These are phyloP conservation scores for Choiromyces venosus DNA, from an alignment of 495 filamentous ascomycete species.

Conservation along the genomic window DNA sequence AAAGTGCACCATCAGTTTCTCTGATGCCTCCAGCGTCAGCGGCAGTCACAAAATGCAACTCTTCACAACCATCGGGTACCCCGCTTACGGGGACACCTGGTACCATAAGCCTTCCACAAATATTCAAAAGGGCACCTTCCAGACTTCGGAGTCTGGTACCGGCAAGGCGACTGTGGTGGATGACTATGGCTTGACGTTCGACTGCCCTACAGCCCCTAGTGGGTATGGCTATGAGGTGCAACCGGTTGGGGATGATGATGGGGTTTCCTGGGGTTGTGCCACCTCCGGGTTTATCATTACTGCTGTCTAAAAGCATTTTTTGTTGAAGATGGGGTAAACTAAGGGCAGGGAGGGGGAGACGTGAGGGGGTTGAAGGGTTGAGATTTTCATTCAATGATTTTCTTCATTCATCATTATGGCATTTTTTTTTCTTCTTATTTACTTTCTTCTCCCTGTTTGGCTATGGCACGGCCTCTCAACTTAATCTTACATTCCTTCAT, in stretches of 20 bases:
- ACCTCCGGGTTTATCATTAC: neutral
- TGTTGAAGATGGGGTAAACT: neutral
- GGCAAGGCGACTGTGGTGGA: neutral
- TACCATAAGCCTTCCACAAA: neutral
- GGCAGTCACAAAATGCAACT: neutral
- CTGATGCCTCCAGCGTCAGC: neutral
- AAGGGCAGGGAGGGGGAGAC: neutral
- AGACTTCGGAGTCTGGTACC: neutral
- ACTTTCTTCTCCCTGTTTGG: no score
- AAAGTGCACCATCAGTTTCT: neutral
- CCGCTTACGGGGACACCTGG: neutral
- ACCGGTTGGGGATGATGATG: neutral
- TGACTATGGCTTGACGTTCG: neutral
- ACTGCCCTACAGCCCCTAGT: neutral
- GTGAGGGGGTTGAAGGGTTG: neutral
- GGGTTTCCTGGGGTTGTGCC: neutral
- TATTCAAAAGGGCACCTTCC: neutral
- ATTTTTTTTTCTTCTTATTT: no score
- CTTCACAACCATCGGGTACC: neutral
- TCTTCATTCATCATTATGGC: no score
- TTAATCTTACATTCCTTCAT: neutral
- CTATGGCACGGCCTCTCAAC: neutral
- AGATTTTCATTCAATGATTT: neutral
- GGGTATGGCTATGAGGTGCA: neutral
- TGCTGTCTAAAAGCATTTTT: neutral